Percentiles rank a stretch among this genome's conserved stretches.
phyloP scores from a whole-genome alignment of 1,284 basidiomycete genomes.

The Ceratobasidium papillatum region DNA sequence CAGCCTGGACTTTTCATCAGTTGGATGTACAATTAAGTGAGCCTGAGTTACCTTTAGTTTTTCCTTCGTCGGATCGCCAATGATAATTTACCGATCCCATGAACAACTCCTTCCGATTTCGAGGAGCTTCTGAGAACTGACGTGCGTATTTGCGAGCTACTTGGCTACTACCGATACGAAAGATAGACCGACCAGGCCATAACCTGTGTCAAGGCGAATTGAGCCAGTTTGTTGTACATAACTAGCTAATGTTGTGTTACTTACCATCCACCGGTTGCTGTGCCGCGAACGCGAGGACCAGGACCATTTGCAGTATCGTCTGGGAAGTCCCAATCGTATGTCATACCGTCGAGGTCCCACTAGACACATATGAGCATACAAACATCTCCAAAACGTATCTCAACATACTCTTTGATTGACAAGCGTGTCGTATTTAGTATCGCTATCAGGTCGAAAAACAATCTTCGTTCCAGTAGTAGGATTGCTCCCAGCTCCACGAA shows the following conservation, averaged over 20 bases:
- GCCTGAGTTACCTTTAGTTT: slow-evolving; percentile 13
- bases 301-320: slow-evolving; percentile 11
- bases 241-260: background rate
- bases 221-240: background rate
- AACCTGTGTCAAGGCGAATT: slow-evolving; percentile 12
- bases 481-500: slow-evolving; percentile 40
- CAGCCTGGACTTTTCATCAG: slow-evolving; percentile 9
- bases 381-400: no score
- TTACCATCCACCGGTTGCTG: slow-evolving; percentile 41
- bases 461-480: slow-evolving; percentile 38
- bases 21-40: background rate
- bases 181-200: slow-evolving; percentile 41
- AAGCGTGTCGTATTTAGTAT: slow-evolving; percentile 39
- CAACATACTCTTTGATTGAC: slow-evolving; percentile 15
- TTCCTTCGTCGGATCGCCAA: slow-evolving; percentile 38
- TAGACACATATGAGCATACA: background rate
- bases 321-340: slow-evolving; percentile 31
- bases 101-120: slow-evolving; percentile 41
- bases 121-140: slow-evolving; percentile 28
- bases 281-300: slow-evolving; percentile 17
- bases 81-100: slow-evolving; percentile 41
- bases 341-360: slow-evolving; percentile 34
- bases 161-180: slow-evolving; percentile 39
- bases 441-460: slow-evolving; percentile 38
- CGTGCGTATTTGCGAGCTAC: slow-evolving; percentile 32